phyloP scores from a whole-genome alignment of 805 yeast genomes.

The Candida pini region DNA sequence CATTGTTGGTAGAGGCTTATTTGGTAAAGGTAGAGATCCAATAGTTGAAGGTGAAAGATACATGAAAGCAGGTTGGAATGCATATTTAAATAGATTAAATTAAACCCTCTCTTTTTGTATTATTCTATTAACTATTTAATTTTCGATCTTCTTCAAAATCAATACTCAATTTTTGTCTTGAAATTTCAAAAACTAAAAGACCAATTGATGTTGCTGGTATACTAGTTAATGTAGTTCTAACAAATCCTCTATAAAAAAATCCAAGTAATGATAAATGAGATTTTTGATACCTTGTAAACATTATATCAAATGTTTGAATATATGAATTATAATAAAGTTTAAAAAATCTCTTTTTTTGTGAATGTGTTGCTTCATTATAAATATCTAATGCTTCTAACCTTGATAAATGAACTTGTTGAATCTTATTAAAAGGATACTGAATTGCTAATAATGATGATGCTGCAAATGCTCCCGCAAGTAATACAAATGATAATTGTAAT shows the following conservation, averaged over 20 bases:
- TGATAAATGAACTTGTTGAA: conserved; percentile 75
- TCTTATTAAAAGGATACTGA: conserved; percentile 75
- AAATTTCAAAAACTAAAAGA: conserved; percentile 73
- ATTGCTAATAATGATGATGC: conserved; percentile 70
- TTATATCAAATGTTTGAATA: conserved; percentile 64
- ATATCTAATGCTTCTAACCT: conserved; percentile 77
- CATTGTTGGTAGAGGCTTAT: conserved; percentile 97
- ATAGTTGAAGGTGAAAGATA: conserved; percentile 82
- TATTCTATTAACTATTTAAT: no score
- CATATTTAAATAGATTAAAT: conserved; percentile 49
- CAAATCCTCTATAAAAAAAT: conserved; percentile 77
- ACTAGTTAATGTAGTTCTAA: conserved; percentile 62
- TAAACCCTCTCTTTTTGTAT: background rate
- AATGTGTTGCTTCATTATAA: conserved; percentile 34
- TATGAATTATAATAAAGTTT: conserved; percentile 69
- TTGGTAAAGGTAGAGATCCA: conserved; percentile 93
- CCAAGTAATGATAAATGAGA: conserved; percentile 52
- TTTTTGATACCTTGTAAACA: conserved; percentile 46
- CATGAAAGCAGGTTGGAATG: conserved; percentile 91
- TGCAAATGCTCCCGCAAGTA: conserved; percentile 85
- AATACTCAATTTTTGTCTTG: conserved; percentile 42
- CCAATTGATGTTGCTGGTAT: conserved; percentile 91
- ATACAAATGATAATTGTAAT: conserved; percentile 62
- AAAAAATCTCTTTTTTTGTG: conserved; percentile 26
- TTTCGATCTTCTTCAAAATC: conserved; percentile 24